Base-by-base conservation (phyloP, 306 rosid genomes). In the Trifolium pratense region DNA sequence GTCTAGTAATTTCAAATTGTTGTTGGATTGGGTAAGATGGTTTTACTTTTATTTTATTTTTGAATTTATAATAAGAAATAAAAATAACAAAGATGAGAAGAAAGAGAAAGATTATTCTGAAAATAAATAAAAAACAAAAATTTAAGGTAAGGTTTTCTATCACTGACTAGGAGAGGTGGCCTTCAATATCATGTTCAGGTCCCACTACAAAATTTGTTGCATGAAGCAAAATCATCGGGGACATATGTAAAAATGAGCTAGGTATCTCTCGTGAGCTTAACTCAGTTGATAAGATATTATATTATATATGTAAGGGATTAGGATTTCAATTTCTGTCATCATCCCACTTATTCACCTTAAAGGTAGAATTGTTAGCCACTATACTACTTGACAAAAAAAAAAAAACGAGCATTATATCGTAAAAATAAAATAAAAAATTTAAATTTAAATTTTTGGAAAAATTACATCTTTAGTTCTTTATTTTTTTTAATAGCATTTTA, bases 121-220 rank as follows among this genome's bases (percentile, higher is more conserved):
- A 21, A 56, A 56, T 25, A 46, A 67, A 12, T n/a, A 36, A 46
- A 0, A 43, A 25, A 14, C 3, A 11, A 76, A 64, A 64, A 18
- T 7, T 43, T 18, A 77, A 49, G 75, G 64, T 34, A 48, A 39
- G 18, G 42, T 76, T 71, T 78, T 49, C 48, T 37, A 51, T 66
- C 49, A 46, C 16, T 66, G 71, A 74, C 26, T 59, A 58, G 37
- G 49, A 46, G 23, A 57, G 66, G 11, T 68, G 75, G 75, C 29
- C 65, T 48, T 57, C 40, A 13, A 0, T 56, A 63, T 12, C 68
- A 64, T 56, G 78, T 23, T n/a, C n/a, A 13, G 75, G 83, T 58
- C 79, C 83, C 83, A 79, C 79, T 31, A 57, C 63, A 55, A 72
- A 55, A 31, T 18, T 46, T 57, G 63, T 32, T 79, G 61, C 25